Evolutionary conservation across 768 basidiomycete genomes (phyloP), one percentile per base, ranked within the genome.

Genomic region (Pleurotus tuber-regium): DNA sequence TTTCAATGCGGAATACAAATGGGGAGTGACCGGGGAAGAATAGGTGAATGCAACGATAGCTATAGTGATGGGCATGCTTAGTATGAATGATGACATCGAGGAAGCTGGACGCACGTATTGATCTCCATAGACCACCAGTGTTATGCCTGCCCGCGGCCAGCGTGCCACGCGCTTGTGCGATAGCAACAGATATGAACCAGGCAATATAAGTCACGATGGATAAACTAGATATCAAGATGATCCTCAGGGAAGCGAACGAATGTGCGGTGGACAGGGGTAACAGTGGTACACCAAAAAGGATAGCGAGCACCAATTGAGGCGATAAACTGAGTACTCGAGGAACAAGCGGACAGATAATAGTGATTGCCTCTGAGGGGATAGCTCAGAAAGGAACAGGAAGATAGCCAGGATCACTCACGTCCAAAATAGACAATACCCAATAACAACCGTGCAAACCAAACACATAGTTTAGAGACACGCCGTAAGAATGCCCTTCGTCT

Each of bases 11-110:
- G 80, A 72, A 55, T 86, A 87, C 48, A 89, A 64, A 16, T 84
- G 79, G 14, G 88, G 70, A 3, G 88, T 86, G 53, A 79, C 77
- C 4, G 80, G 70, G 1, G 87, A 82, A 14, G 83, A 75, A 60
- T 87, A 89, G 10, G 82, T 71, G 61, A 89, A 89, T 7, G 81
- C 78, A 19, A 74, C 76, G 16, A 75, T 76, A 43, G 78, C 86
- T 88, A 54, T 7, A n/a, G n/a, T n/a, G n/a, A n/a, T n/a, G n/a
- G n/a, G n/a, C n/a, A n/a, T 36, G 31, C 23, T 19, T 30, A 25
- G 30, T 51, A 30, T 7, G 24, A 39, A 11, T 8, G 12, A 47
- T 58, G 52, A 53, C 54, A 50, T 43, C 24, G 16, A 38, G 19
- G n/a, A n/a, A n/a, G n/a, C n/a, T 36, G 40, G 16, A 79, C 83